Evolutionary conservation across 345 rosid species (phyloP).

Genomic region (Eucalyptus marginata): DNA sequence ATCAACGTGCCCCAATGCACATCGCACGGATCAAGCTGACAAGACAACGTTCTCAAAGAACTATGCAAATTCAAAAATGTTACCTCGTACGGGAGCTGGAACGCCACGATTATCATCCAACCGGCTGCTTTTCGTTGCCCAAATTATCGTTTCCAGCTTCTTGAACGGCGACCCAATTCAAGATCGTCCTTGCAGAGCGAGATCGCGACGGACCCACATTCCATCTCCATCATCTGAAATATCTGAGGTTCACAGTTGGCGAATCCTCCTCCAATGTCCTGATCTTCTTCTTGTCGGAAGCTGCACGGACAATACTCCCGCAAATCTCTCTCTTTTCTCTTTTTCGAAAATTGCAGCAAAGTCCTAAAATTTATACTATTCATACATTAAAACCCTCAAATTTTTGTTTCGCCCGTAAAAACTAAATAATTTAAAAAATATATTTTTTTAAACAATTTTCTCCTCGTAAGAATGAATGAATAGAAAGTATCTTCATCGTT

Average conservation of each 20-base stretch:
- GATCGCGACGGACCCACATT: not conserved
- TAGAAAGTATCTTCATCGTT: rapidly evolving
- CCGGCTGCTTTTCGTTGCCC: not conserved
- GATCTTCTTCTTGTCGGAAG: not conserved
- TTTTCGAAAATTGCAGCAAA: not conserved
- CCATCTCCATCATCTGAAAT: not conserved
- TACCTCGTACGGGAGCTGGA: not conserved
- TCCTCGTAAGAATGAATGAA: too few species aligned
- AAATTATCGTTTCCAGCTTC: not conserved
- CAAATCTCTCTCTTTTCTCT: not conserved
- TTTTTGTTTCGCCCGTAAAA: not conserved
- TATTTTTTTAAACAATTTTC: too few species aligned
- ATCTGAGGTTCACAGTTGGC: not conserved
- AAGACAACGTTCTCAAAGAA: not conserved
- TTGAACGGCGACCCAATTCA: not conserved
- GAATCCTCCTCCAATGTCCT: not conserved
- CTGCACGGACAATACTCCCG: not conserved
- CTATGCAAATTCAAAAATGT: not conserved
- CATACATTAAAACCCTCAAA: not conserved
- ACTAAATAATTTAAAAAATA: too few species aligned
- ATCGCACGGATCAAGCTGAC: not conserved
- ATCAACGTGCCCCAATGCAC: not conserved
- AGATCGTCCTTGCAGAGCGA: not conserved
- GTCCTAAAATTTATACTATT: not conserved
- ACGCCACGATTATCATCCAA: not conserved